Base-by-base conservation (phyloP, 371 early-diverging fungal genomes). In the Lichtheimia ramosa region DNA sequence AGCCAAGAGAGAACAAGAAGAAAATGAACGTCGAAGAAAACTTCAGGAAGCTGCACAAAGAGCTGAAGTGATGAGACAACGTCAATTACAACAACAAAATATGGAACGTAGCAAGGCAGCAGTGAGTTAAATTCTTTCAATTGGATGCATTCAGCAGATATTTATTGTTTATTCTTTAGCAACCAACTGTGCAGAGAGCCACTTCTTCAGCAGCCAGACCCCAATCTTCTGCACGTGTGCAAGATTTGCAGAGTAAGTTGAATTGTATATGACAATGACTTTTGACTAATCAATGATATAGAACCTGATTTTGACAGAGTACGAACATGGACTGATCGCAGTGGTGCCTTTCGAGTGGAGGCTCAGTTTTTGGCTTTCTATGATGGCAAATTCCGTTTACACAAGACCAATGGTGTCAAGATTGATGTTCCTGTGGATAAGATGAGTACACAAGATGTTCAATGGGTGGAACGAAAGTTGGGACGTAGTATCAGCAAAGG, bases 401-500 rank as follows among this genome's bases (percentile, higher is more conserved):
- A 92, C 80, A 97, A 97, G 71, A 69, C 85, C 16, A 97, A 97
- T 71, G 95, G 95, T 54, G 95, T 94, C 59, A 94, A 89, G 61
- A 96, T 97, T 59, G 91, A 87, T 43, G 98, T 97, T 2, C 92
- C 95, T 1, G 66, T 94, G n/a, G 88, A 91, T 15, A 95, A 95
- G 67, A 88, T 97, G 74, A 85, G 86, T 15, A 61, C 65, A 12
- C 84, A 77, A 12, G 95, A 96, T 59, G 63, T 89, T 2, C 74
- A 71, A 18, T 90, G 79, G 68, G 82, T 92, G 15, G 83, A 88
- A 58, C 62, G 66, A 18, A 67, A 75, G 20, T 76, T 79, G 0
- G 87, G 86, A 16, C 65, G 68, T 56, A 81, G 75, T 60, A 52
- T 82, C 10, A 54, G 69, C n/a, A 75, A 78, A 15, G 64, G 42